Evolutionary conservation across 208 protist genomes (phyloP).

Genomic region (Acanthamoeba sp.): DNA sequence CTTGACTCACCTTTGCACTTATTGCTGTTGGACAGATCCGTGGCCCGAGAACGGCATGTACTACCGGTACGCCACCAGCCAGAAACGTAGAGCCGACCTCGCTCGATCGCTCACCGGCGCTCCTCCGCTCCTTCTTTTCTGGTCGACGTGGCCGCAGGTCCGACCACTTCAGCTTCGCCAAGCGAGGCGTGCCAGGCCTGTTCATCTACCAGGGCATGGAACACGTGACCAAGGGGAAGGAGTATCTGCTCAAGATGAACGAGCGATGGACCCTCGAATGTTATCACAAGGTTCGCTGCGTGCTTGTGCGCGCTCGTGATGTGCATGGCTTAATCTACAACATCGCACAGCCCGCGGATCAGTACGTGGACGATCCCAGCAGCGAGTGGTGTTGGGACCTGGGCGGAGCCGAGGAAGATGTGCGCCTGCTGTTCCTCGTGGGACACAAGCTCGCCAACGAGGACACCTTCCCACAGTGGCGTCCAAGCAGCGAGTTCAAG

Average conservation of each 20-base stretch:
- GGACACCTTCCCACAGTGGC: background rate
- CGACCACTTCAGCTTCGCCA: conserved; percentile 19
- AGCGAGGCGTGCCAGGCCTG: background rate
- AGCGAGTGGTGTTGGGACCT: conserved; percentile 5
- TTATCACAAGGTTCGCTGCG: background rate
- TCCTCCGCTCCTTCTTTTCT: no score
- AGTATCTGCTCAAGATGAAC: background rate
- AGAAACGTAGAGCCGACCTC: no score
- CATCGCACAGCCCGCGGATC: background rate
- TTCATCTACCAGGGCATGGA: conserved; percentile 23
- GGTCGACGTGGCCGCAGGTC: background rate
- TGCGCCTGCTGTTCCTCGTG: background rate
- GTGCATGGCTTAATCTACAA: no score
- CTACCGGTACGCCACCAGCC: background rate
- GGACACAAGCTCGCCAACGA: background rate
- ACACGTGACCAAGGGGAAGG: background rate
- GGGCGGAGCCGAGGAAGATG: background rate
- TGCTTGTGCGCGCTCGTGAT: background rate
- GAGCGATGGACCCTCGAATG: background rate
- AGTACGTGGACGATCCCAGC: background rate
- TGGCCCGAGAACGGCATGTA: conserved; percentile 5
- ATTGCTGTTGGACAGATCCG: background rate
- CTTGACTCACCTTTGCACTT: no score
- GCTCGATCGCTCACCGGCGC: no score
- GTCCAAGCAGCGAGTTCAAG: background rate